These are phyloP conservation scores for Botryotinia narcissicola DNA, from an alignment of 2,329 filamentous ascomycete genomes.

Conservation along the genomic window DNA sequence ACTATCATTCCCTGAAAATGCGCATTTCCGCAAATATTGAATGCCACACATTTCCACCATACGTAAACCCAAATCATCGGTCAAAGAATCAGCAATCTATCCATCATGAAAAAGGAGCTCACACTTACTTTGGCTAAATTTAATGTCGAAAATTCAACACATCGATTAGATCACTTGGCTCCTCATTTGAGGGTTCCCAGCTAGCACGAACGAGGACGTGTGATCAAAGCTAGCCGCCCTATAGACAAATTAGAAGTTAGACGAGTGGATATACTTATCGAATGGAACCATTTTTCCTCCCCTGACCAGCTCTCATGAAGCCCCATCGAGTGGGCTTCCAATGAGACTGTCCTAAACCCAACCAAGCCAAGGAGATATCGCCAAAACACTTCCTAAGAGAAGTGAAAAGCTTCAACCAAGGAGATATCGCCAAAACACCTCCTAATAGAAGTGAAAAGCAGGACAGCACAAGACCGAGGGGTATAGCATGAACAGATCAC, in stretches of 20 bases:
- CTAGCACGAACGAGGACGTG: conserved; percentile 14
- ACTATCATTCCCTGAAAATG: not conserved
- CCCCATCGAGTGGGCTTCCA: conserved; percentile 10
- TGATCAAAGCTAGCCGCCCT: conserved; percentile 12
- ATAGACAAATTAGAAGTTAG: conserved; percentile 11
- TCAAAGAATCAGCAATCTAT: not conserved
- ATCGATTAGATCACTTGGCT: conserved; percentile 4
- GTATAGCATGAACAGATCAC: not conserved
- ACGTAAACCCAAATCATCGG: not conserved
- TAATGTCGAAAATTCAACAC: too few species aligned
- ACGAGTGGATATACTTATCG: not conserved
- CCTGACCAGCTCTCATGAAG: not conserved
- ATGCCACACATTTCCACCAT: not conserved
- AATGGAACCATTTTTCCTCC: not conserved
- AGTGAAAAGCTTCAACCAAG: not conserved
- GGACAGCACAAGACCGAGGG: not conserved
- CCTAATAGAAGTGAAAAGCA: conserved; percentile 3
- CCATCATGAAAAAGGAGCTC: too few species aligned
- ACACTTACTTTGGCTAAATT: too few species aligned
- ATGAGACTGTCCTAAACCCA: conserved; percentile 1
- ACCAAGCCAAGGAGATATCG: conserved; percentile 6
- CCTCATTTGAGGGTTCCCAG: conserved; percentile 7
- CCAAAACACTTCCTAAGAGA: not conserved
- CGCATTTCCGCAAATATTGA: not conserved
- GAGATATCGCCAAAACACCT: not conserved